These are phyloP conservation scores for Vitis rotundifolia DNA, from an alignment of 164 flowering plant species.

Conservation along the genomic window DNA sequence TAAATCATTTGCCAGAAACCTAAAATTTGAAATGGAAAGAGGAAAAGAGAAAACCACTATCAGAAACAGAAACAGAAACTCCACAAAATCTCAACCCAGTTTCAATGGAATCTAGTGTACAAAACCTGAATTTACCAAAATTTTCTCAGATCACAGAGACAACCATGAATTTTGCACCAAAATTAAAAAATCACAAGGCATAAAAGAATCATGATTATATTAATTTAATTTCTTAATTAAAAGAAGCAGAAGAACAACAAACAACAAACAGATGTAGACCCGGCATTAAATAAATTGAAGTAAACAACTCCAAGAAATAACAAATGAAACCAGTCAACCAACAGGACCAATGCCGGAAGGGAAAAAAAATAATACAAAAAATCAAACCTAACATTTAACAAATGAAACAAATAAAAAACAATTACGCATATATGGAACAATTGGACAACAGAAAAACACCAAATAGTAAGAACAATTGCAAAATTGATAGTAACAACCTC, in stretches of 20 bases:
- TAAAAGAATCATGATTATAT: no score
- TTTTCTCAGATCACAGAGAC: background rate
- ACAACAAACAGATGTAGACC: no score
- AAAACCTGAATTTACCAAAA: no score
- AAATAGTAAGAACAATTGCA: background rate
- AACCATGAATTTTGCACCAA: background rate
- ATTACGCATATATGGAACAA: background rate
- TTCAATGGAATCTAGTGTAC: background rate
- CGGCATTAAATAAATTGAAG: background rate
- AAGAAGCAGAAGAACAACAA: background rate
- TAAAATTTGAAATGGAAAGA: background rate
- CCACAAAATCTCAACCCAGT: background rate
- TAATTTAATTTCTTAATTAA: no score
- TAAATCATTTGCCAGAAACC: background rate
- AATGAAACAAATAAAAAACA: background rate
- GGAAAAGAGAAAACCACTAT: background rate
- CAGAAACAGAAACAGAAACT: background rate
- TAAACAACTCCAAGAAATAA: no score
- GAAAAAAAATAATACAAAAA: background rate
- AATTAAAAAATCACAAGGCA: no score
- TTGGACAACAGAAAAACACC: background rate
- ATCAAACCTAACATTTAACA: constrained; percentile 1
- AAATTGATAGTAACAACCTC: background rate
- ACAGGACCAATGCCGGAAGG: background rate
- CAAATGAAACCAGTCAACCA: background rate